phyloP scores from a whole-genome alignment of 495 filamentous ascomycete genomes.

The Friedmanniomyces simplex region DNA sequence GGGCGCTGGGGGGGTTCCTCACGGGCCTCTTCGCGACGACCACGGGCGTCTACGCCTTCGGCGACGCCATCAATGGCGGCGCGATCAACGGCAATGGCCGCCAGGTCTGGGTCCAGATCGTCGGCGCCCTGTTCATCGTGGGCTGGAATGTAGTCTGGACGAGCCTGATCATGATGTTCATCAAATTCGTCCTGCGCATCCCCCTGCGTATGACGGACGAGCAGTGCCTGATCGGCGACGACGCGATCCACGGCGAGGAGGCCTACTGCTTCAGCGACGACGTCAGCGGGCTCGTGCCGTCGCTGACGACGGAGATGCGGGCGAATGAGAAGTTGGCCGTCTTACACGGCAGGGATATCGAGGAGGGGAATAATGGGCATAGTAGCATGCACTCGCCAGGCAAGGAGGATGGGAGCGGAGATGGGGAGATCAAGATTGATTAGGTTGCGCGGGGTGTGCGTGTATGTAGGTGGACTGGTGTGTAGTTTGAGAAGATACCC shows the following conservation, averaged over 20 bases:
- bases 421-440: background rate
- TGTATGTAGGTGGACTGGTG: too few species aligned
- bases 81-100: constrained; percentile 43
- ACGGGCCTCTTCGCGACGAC: constrained; percentile 45
- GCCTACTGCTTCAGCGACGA: constrained; percentile 33
- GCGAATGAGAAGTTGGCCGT: background rate
- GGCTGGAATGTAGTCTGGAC: constrained; percentile 49
- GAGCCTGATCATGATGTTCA: constrained; percentile 41
- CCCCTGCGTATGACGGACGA: constrained; percentile 41
- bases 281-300: constrained; percentile 6
- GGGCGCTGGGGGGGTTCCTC: constrained; percentile 42
- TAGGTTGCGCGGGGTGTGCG: background rate
- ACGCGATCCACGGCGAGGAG: constrained; percentile 43
- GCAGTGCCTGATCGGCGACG: constrained; percentile 39
- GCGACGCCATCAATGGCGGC: constrained; percentile 40
- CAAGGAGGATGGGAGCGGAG: background rate
- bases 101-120: constrained; percentile 45
- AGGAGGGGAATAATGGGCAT: background rate
- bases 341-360: background rate
- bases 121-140: constrained; percentile 46
- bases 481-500: too few species aligned
- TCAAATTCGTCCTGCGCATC: constrained; percentile 44
- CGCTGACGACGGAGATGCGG: constrained; percentile 3
- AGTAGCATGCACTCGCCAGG: background rate
- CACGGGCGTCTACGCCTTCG: constrained; percentile 42